Percentiles rank a stretch among this genome's conserved stretches.
Conservation (phyloP, 805 yeast genomes). For the Phaffomyces antillensis region DNA sequence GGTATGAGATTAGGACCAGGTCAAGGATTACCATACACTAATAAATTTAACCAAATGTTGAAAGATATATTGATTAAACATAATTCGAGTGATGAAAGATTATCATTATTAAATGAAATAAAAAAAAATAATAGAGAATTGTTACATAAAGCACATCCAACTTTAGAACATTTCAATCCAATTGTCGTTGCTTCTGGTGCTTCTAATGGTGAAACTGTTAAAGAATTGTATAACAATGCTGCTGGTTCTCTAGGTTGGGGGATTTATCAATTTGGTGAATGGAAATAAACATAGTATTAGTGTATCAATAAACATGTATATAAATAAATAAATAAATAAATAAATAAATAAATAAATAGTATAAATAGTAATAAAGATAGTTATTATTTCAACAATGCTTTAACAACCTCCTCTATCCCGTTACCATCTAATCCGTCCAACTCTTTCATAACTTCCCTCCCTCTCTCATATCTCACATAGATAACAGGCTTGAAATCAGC, state of each 20-base stretch:
- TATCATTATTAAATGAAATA: constrained; percentile 32
- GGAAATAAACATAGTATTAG: not conserved
- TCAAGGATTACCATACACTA: constrained; percentile 38
- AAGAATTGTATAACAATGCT: constrained; percentile 40
- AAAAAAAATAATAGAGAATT: constrained; percentile 24
- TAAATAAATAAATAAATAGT: constrained; percentile 1
- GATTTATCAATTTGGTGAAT: constrained; percentile 43
- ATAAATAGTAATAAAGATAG: not conserved
- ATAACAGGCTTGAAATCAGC: constrained; percentile 53
- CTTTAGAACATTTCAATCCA: constrained; percentile 69
- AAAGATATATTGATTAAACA: constrained; percentile 29
- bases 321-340: constrained; percentile 4
- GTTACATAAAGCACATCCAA: constrained; percentile 59
- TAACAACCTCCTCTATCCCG: constrained; percentile 20
- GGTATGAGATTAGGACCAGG: constrained; percentile 12
- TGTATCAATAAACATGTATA: not conserved
- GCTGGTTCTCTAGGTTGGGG: constrained; percentile 60
- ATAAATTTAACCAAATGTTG: constrained; percentile 44
- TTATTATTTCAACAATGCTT: not conserved
- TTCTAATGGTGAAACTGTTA: constrained; percentile 31
- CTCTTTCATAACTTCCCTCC: constrained; percentile 27
- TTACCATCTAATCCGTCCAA: constrained; percentile 28
- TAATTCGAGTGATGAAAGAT: constrained; percentile 24
- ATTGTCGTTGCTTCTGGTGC: constrained; percentile 55
- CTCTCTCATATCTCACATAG: constrained; percentile 58